These are phyloP conservation scores for Geotrichum bryndzae DNA, from an alignment of 1,139 yeast species.

Conservation along the genomic window DNA sequence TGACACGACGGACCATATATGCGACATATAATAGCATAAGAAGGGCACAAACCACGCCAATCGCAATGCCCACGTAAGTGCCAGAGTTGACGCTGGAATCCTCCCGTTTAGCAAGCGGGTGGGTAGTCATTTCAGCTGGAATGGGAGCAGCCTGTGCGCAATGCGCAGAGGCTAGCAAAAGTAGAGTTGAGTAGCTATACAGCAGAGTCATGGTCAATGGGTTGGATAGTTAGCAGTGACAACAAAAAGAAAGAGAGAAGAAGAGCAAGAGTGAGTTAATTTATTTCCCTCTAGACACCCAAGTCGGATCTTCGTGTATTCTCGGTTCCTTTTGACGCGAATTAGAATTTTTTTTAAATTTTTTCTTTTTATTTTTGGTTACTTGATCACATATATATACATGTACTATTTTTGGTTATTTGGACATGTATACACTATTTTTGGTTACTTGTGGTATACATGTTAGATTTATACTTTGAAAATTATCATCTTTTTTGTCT, in stretches of 20 bases:
- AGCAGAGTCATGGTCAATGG: not conserved
- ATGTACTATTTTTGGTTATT: too few species aligned
- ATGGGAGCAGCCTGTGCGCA: not conserved
- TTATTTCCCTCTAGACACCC: not conserved
- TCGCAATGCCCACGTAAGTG: slow-evolving; percentile 3
- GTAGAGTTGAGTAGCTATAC: not conserved
- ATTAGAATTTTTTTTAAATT: not conserved
- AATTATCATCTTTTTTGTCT: too few species aligned
- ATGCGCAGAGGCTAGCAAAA: not conserved
- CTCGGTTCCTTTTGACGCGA: too few species aligned
- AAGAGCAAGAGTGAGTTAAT: not conserved
- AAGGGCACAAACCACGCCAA: not conserved
- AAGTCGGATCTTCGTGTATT: not conserved
- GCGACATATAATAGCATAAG: not conserved
- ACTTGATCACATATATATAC: too few species aligned
- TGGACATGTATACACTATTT: too few species aligned
- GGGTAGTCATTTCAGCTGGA: not conserved
- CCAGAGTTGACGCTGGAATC: not conserved
- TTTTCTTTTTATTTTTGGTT: too few species aligned
- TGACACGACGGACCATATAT: slow-evolving; percentile 1
- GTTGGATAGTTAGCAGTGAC: not conserved
- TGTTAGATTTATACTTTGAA: too few species aligned
- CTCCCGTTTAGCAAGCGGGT: not conserved
- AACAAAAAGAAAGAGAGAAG: not conserved
- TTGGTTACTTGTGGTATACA: too few species aligned